Base-by-base conservation (phyloP, 148 eudicot species). In the Rhododendron mucronatum region DNA sequence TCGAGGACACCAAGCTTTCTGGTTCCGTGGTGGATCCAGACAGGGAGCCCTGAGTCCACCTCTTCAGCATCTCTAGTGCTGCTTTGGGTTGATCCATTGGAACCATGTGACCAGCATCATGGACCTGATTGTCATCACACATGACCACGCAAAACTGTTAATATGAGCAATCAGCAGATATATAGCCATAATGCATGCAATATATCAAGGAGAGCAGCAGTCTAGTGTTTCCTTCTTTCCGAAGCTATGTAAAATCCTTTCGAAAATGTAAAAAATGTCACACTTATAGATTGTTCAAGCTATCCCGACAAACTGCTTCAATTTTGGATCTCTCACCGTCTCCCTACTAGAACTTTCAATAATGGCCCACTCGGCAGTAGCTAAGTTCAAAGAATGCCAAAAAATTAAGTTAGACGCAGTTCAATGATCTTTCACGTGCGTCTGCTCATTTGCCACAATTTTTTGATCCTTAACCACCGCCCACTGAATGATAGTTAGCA, bases 41-140 rank as follows among this genome's bases (percentile, higher is more conserved):
- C 86, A 94, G 92, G 35, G 94, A 87, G 80, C 93, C 94, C 75
- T 75, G 78, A 44, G 85, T 96, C 98, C 98, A 96, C 86, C 95
- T 88, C 91, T 85, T 93, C 76, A 96, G 90, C 99, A 96, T 96
- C 88, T 93, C 93, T 26, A 94, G 83, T 5, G 99, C 91, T 73
- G 95, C 93, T 86, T 91, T 95, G 26, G 99, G 98, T 82, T 96
- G 99, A 88, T 96, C 99, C 99, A 95, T 96, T 5, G 99, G 99
- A 86, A 96, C 99, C 99, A 96, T 96, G 90, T 96, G 99, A 50
- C 99, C 99, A 69, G 99, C 94, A 87, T 96, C 93, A 86, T 92
- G 94, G 14, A 96, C 98, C 98, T 96, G 91, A 87, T 28, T 87
- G 47, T 53, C 57, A 86, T 73, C 59, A 81, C 39, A 55, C 47